Base-by-base conservation (phyloP, 495 filamentous ascomycete species). In the Choiromyces venosus region DNA sequence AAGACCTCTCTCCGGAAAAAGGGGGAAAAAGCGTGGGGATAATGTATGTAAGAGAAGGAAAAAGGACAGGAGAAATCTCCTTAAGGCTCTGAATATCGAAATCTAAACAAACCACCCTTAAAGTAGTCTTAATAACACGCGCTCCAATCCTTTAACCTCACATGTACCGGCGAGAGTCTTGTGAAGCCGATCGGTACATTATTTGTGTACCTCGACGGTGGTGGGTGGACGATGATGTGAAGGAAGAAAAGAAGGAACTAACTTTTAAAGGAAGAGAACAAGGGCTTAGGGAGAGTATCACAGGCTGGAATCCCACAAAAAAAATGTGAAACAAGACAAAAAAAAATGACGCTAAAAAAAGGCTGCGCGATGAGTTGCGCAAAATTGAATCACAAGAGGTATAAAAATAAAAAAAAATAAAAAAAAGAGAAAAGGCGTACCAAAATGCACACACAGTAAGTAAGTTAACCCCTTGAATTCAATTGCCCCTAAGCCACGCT, bases 51-150 rank as follows among this genome's bases (percentile, higher is more conserved):
- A 8, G 12, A 61, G 25, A 14, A 4, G 52, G 25, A 29, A 61
- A 70, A 46, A 37, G 69, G 42, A 46, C 65, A 76, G 69, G 25
- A 21, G 14, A 68, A 37, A 36, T 37, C 65, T 69, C 68, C 42
- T 38, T 52, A 44, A 77, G 66, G 65, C 66, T 61, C 44, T 8
- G 21, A 52, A 61, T 29, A 56, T 14, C 37, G 29, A 44, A 70
- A 72, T 29, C 37, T 46, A 66, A 67, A 40, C 65, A 52, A 69
- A 70, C 66, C 65, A 67, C 33, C 36, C 37, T 38, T 36, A 64
- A 35, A 5, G 40, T 37, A 74, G 52, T 61, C 66, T 69, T 44
- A 77, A 77, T 76, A 77, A 77, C 65, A 67, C 66, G 69, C 69
- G 68, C 65, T 68, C 68, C 66, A 65, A 72, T 56, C 1, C 52